phyloP scores from a whole-genome alignment of 2,329 filamentous ascomycete species.

The Colletotrichum coccodes region DNA sequence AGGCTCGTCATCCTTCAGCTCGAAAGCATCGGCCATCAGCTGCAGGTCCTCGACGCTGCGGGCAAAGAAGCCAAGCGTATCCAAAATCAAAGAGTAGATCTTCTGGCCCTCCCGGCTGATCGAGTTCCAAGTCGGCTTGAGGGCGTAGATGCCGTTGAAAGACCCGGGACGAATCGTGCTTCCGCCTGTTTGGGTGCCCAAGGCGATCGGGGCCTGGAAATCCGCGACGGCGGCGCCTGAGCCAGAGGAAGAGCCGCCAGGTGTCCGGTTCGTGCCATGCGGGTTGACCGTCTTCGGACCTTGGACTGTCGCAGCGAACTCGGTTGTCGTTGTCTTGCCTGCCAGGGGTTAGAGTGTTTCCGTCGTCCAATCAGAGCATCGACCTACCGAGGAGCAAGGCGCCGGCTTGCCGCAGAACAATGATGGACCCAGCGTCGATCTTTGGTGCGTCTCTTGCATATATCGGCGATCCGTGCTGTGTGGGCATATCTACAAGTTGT shows the following conservation, averaged over 20 bases:
- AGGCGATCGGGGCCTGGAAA: slow-evolving; percentile 66
- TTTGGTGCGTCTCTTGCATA: slow-evolving; percentile 56
- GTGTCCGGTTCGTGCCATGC: slow-evolving; percentile 70
- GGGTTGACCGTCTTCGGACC: slow-evolving; percentile 69
- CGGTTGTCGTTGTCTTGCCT: slow-evolving; percentile 64
- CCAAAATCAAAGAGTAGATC: slow-evolving; percentile 66
- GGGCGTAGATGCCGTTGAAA: slow-evolving; percentile 71
- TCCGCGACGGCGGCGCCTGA: slow-evolving; percentile 75
- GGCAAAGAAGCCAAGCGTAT: slow-evolving; percentile 71
- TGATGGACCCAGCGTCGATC: slow-evolving; percentile 63
- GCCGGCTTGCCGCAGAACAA: slow-evolving; percentile 62
- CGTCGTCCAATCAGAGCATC: no score
- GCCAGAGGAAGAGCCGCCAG: slow-evolving; percentile 75
- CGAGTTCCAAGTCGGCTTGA: slow-evolving; percentile 74
- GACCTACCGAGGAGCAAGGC: slow-evolving; percentile 62
- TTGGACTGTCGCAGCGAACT: slow-evolving; percentile 67
- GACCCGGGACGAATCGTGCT: slow-evolving; percentile 72
- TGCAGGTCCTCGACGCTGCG: slow-evolving; percentile 68
- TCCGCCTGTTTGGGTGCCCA: slow-evolving; percentile 75
- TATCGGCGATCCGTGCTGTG: slow-evolving; percentile 64
- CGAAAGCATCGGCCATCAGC: slow-evolving; percentile 64
- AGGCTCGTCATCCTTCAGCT: slow-evolving; percentile 60
- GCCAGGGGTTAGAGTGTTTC: neutral
- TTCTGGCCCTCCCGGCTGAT: slow-evolving; percentile 71
- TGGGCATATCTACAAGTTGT: slow-evolving; percentile 61